Evolutionary conservation across 805 yeast species (phyloP).

Genomic region (Candida morakotiae): DNA sequence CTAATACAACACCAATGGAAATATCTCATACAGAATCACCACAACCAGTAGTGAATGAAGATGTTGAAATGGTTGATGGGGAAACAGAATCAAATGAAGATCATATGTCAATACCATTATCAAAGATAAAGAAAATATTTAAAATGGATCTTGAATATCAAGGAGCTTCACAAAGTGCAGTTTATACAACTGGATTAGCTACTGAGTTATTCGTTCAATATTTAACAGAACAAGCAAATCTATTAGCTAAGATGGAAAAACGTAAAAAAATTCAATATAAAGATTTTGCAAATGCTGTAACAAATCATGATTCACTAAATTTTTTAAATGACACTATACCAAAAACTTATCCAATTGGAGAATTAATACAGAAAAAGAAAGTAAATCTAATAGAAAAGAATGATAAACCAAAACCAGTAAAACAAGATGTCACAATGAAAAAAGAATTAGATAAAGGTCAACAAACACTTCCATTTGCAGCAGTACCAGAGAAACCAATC

Average conservation of each 20-base stretch:
- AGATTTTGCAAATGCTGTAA: constrained; percentile 65
- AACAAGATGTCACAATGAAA: background rate
- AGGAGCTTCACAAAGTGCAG: constrained; percentile 65
- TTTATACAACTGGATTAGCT: constrained; percentile 73
- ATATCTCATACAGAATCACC: constrained; percentile 2
- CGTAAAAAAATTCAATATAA: constrained; percentile 67
- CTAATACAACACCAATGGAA: background rate
- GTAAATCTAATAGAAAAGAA: constrained; percentile 17
- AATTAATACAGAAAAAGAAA: constrained; percentile 41
- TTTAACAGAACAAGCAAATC: constrained; percentile 65
- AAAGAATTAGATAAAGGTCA: constrained; percentile 38
- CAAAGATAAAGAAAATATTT: constrained; percentile 67
- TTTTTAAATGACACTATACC: constrained; percentile 71
- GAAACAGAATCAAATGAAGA: background rate
- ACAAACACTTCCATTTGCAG: constrained; percentile 22
- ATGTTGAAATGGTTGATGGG: constrained; percentile 9
- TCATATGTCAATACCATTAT: constrained; percentile 46
- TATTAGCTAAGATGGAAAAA: constrained; percentile 59
- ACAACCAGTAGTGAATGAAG: constrained; percentile 7
- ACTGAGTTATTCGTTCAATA: constrained; percentile 70
- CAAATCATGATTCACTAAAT: constrained; percentile 52
- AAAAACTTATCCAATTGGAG: constrained; percentile 48
- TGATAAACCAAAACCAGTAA: constrained; percentile 2
- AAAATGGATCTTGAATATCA: constrained; percentile 72
- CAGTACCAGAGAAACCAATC: constrained; percentile 9